Percentiles rank a stretch among this genome's conserved stretches.
Conservation (phyloP, 192 early-diverging fungal species). For the Coemansia sp. region DNA sequence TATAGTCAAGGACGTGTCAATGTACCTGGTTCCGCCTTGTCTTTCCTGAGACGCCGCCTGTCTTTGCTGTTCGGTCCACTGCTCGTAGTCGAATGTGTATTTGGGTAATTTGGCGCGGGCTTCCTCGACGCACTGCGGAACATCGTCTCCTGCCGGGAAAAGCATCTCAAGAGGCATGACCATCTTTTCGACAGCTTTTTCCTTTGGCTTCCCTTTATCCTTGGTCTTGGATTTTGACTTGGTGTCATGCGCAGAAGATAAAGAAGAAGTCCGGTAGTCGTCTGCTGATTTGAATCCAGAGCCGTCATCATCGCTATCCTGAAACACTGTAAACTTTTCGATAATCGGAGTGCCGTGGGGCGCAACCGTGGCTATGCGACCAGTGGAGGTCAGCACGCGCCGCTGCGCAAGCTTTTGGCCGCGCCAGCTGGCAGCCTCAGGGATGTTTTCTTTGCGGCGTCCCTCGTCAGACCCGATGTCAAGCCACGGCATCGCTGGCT, state of each 20-base stretch:
- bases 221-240: neutral
- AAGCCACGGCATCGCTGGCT: slow-evolving; percentile 45
- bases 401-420: slow-evolving; percentile 60
- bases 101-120: slow-evolving; percentile 25
- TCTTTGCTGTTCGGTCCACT: slow-evolving; percentile 5
- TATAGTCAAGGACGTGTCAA: neutral
- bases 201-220: slow-evolving; percentile 2
- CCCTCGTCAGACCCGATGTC: slow-evolving; percentile 62
- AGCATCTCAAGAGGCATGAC: slow-evolving; percentile 33
- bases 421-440: slow-evolving; percentile 62
- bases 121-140: slow-evolving; percentile 43
- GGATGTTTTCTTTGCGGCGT: slow-evolving; percentile 71
- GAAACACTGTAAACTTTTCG: slow-evolving; percentile 44
- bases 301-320: slow-evolving; percentile 16
- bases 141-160: slow-evolving; percentile 29
- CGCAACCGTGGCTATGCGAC: neutral
- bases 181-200: slow-evolving; percentile 23
- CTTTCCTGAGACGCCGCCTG: neutral
- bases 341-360: neutral
- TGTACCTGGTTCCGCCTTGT: neutral
- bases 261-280: neutral
- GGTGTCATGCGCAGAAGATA: slow-evolving; percentile 4
- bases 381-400: neutral
- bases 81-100: slow-evolving; percentile 33
- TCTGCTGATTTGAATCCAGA: neutral